phyloP scores from a whole-genome alignment of 768 basidiomycete genomes.

The Serpula lacrymans region DNA sequence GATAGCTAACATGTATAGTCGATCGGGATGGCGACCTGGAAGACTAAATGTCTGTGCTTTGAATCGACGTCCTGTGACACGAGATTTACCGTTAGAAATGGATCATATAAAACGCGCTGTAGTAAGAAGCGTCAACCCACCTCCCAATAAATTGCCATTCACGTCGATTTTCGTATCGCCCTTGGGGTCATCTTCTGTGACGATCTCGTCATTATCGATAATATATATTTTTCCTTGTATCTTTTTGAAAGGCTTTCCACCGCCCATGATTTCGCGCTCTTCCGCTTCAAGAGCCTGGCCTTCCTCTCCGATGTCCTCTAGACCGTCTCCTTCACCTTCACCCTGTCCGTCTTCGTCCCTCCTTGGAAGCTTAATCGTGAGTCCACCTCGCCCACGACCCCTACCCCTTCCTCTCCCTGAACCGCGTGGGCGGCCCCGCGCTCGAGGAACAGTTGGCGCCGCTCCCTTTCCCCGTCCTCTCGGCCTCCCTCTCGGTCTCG shows the following conservation, averaged over 20 bases:
- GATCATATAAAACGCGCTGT: neutral
- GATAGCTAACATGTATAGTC: conserved; percentile 93
- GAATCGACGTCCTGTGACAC: conserved; percentile 69
- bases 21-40: conserved; percentile 77
- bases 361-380: conserved; percentile 20
- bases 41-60: conserved; percentile 88
- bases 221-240: conserved; percentile 73
- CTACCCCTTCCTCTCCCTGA: conserved; percentile 40
- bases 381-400: conserved; percentile 28
- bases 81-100: neutral
- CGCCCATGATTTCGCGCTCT: conserved; percentile 24
- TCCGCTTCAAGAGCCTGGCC: conserved; percentile 24
- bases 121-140: conserved; percentile 40
- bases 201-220: conserved; percentile 87
- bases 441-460: conserved; percentile 27
- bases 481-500: conserved; percentile 35
- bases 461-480: conserved; percentile 34
- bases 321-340: conserved; percentile 37
- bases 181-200: conserved; percentile 77
- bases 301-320: conserved; percentile 35
- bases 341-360: conserved; percentile 38
- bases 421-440: conserved; percentile 34
- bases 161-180: conserved; percentile 92
- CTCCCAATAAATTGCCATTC: conserved; percentile 79
- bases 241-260: conserved; percentile 68